phyloP scores from a whole-genome alignment of 257 asterid genomes.

The Rubia yunnanensis region DNA sequence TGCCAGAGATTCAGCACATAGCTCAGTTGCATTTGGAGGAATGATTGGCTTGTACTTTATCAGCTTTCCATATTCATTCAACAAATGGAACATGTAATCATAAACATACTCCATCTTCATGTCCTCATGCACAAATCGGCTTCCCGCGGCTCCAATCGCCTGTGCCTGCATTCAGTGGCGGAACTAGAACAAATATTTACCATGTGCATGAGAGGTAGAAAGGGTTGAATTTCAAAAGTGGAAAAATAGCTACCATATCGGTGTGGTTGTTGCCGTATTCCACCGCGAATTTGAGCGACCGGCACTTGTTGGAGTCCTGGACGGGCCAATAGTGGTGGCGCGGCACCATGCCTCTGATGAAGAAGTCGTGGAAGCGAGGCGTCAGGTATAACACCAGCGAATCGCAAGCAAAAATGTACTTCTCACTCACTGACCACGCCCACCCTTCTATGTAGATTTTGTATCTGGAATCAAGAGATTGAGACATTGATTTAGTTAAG shows the following conservation, averaged over 20 bases:
- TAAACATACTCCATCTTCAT: conserved; percentile 65
- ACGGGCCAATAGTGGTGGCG: conserved; percentile 83
- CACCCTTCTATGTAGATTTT: conserved; percentile 85
- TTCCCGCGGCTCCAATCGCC: conserved; percentile 67
- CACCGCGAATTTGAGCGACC: conserved; percentile 68
- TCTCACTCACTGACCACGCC: conserved; percentile 89
- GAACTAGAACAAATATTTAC: not conserved
- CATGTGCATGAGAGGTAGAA: too few relatives aligned
- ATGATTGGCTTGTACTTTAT: conserved; percentile 48
- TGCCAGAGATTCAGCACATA: conserved; percentile 61
- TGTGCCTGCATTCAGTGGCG: conserved; percentile 39
- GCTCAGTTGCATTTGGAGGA: conserved; percentile 46
- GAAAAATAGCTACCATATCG: conserved; percentile 26
- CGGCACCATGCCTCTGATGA: conserved; percentile 67
- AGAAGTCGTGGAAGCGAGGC: conserved; percentile 67
- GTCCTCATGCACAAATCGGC: conserved; percentile 60
- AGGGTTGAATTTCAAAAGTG: not conserved
- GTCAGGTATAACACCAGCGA: conserved; percentile 60
- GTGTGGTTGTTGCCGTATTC: conserved; percentile 82
- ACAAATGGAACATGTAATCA: conserved; percentile 70
- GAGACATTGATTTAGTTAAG: not conserved
- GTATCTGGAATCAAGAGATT: conserved; percentile 35
- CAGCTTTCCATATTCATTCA: conserved; percentile 63
- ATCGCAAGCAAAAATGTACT: conserved; percentile 73
- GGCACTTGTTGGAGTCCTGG: conserved; percentile 51